These are phyloP conservation scores for Podaxis pistillaris DNA, from an alignment of 768 basidiomycete species.

Conservation along the genomic window DNA sequence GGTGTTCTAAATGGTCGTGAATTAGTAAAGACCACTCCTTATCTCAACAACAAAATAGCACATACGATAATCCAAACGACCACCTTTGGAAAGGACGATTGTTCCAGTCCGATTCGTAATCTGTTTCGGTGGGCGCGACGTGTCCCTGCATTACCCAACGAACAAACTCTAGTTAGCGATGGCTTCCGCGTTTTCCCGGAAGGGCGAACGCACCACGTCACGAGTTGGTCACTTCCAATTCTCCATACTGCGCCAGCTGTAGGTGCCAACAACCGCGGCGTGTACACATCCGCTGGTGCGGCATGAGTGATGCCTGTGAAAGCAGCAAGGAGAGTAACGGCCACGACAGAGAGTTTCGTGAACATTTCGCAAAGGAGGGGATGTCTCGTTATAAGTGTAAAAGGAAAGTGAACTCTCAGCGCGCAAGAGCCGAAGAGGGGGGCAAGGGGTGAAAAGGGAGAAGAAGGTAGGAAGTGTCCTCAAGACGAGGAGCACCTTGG, in stretches of 20 bases:
- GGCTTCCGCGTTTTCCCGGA: background rate
- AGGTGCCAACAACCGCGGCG: background rate
- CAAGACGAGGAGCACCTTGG: background rate
- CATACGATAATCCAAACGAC: constrained; percentile 24
- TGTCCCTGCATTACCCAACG: constrained; percentile 26
- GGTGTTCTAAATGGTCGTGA: constrained; percentile 17
- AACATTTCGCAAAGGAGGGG: background rate
- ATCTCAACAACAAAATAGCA: background rate
- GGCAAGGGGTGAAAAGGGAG: background rate
- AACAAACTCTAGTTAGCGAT: background rate
- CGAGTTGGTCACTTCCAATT: background rate
- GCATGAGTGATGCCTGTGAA: constrained; percentile 1
- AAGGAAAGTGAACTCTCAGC: background rate
- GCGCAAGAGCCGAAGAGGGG: background rate
- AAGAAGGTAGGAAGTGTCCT: background rate
- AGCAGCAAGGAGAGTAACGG: background rate
- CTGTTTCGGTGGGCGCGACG: constrained; percentile 19
- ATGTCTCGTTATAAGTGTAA: background rate
- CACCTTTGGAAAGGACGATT: constrained; percentile 26
- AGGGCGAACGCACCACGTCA: constrained; percentile 1
- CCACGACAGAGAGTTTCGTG: background rate
- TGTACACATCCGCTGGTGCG: constrained; percentile 3
- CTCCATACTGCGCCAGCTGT: background rate
- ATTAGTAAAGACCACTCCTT: background rate
- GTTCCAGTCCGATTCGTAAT: constrained; percentile 31